A percentile compares a stretch with the other conserved stretches of the same genome.
These are phyloP conservation scores for Torulaspora globosa DNA, from an alignment of 1,139 yeast genomes.

Conservation along the genomic window DNA sequence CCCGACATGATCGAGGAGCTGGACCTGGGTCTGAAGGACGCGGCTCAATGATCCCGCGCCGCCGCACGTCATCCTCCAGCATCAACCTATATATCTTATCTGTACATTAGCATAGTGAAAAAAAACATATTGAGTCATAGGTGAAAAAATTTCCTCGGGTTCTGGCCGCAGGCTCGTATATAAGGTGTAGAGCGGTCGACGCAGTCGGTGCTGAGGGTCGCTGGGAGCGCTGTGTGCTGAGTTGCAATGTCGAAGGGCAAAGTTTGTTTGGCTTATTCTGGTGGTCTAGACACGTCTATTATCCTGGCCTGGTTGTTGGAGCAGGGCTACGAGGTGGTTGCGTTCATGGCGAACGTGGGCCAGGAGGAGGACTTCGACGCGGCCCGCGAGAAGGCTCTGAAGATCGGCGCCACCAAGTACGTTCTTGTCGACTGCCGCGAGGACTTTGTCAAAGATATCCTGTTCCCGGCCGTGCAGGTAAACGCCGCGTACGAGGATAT, in stretches of 20 bases:
- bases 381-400: conserved; percentile 92
- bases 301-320: conserved; percentile 97
- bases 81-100: conserved; percentile 1
- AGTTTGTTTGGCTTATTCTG: conserved; percentile 98
- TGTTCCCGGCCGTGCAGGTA: conserved; percentile 92
- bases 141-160: too few species aligned
- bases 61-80: not conserved
- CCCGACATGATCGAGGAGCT: conserved; percentile 56
- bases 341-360: conserved; percentile 96
- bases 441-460: conserved; percentile 87
- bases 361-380: conserved; percentile 99
- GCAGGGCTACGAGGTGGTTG: conserved; percentile 96
- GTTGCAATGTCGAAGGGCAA: conserved; percentile 83
- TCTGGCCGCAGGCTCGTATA: not conserved
- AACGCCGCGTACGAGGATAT: conserved; percentile 98
- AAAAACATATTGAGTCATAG: conserved; percentile 7
- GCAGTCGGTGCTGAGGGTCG: too few species aligned
- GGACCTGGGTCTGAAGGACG: conserved; percentile 19
- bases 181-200: not conserved
- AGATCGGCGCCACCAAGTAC: conserved; percentile 95
- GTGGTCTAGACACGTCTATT: conserved; percentile 97
- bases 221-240: too few species aligned
- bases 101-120: conserved; percentile 45
- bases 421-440: conserved; percentile 92
- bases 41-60: conserved; percentile 1